phyloP scores from a whole-genome alignment of 352 stramenopile species.

The Phytophthora sp. region DNA sequence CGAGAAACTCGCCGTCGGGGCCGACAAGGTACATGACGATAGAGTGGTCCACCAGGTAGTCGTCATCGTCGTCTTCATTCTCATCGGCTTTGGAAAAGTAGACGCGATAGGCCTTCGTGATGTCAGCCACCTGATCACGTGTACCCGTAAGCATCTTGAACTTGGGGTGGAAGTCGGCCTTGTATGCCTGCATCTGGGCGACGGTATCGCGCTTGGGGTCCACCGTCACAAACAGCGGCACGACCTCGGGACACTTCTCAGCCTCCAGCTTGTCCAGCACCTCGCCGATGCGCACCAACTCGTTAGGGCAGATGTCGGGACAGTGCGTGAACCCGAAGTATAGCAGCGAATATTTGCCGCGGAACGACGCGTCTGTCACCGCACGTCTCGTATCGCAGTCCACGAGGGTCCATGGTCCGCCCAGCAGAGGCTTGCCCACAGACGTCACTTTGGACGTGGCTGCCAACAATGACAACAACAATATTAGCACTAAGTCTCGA shows the following conservation, averaged over 20 bases:
- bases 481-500: conserved; percentile 2
- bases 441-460: conserved; percentile 88
- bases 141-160: conserved; percentile 93
- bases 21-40: conserved; percentile 99
- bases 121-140: conserved; percentile 95
- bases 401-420: conserved; percentile 93
- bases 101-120: conserved; percentile 98
- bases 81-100: conserved; percentile 98
- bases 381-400: conserved; percentile 86
- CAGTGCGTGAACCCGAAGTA: conserved; percentile 99
- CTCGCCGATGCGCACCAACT: conserved; percentile 98
- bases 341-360: conserved; percentile 95
- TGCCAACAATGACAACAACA: conserved; percentile 23
- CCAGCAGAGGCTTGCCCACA: conserved; percentile 91
- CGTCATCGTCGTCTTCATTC: conserved; percentile 95
- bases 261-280: conserved; percentile 92
- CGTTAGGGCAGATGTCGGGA: conserved; percentile 99
- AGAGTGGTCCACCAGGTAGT: conserved; percentile 99
- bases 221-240: conserved; percentile 98
- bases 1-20: conserved; percentile 96
- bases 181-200: conserved; percentile 96
- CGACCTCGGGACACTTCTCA: conserved; percentile 66
- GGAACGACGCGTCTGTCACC: conserved; percentile 92
- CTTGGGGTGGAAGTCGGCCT: conserved; percentile 88
- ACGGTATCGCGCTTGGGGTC: conserved; percentile 98